Percentiles rank a stretch among this genome's conserved stretches.
These are phyloP conservation scores for Mycena galericulata DNA, from an alignment of 768 basidiomycete species.

Conservation along the genomic window DNA sequence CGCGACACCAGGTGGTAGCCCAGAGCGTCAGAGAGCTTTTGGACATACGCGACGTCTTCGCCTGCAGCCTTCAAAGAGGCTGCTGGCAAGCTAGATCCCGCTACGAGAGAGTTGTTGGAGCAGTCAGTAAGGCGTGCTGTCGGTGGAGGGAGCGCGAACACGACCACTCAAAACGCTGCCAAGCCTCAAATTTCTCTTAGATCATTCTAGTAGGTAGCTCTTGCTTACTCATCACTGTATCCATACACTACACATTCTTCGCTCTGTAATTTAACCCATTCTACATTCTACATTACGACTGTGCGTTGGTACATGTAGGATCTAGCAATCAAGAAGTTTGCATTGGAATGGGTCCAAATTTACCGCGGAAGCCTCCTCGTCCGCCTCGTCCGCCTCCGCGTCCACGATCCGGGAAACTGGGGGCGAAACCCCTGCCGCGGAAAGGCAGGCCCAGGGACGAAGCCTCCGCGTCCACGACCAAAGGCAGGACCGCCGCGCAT, in stretches of 20 bases:
- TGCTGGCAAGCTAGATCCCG: conserved; percentile 71
- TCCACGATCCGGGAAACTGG: conserved; percentile 28
- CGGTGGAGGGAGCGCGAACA: conserved; percentile 53
- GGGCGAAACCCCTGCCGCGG: conserved; percentile 31
- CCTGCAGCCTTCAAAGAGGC: conserved; percentile 90
- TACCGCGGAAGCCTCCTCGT: conserved; percentile 32
- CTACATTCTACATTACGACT: background rate
- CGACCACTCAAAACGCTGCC: conserved; percentile 46
- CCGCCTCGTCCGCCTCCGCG: conserved; percentile 15
- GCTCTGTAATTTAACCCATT: conserved; percentile 11
- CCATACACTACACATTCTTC: conserved; percentile 6
- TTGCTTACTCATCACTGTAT: conserved; percentile 12
- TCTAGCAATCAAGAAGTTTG: too few relatives aligned
- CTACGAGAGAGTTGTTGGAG: conserved; percentile 75
- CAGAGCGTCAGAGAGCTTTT: conserved; percentile 78
- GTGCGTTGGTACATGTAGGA: too few relatives aligned
- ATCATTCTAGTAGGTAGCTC: conserved; percentile 63
- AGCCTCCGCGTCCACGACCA: conserved; percentile 24
- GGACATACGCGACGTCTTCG: conserved; percentile 73
- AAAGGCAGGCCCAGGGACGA: conserved; percentile 20
- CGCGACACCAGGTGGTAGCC: conserved; percentile 59
- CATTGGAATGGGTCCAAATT: too few relatives aligned
- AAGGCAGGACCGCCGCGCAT: conserved; percentile 22
- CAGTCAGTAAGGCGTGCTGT: conserved; percentile 82
- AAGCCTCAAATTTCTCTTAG: conserved; percentile 87